These are phyloP conservation scores for Babjeviella inositovora DNA, from an alignment of 805 yeast genomes.

Conservation along the genomic window DNA sequence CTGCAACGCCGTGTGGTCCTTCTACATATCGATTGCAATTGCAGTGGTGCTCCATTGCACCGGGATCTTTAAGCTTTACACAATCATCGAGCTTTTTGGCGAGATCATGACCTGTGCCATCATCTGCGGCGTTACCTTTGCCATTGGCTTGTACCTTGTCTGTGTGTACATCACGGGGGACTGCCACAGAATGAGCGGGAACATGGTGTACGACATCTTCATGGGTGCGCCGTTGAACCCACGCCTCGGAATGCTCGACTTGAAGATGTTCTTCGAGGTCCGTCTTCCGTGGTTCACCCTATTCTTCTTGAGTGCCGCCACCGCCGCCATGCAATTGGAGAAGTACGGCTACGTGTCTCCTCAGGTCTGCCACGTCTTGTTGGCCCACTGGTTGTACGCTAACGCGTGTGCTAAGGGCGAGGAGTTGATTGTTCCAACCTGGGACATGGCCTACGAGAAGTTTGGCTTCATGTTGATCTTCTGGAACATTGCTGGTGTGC, in stretches of 20 bases:
- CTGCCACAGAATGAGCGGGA: constrained; percentile 86
- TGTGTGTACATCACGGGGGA: constrained; percentile 53
- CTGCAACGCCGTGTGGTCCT: constrained; percentile 83
- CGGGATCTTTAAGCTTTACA: constrained; percentile 58
- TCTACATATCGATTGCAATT: constrained; percentile 51
- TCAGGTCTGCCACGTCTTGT: constrained; percentile 54
- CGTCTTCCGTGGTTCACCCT: constrained; percentile 94
- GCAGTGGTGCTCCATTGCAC: constrained; percentile 54
- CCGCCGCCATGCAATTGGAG: constrained; percentile 69
- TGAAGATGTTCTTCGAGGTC: constrained; percentile 96
- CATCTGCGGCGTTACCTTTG: constrained; percentile 52
- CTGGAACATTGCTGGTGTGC: constrained; percentile 99
- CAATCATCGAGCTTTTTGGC: constrained; percentile 70
- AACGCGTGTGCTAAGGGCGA: constrained; percentile 98
- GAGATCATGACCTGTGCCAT: constrained; percentile 90
- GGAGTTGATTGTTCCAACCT: constrained; percentile 90
- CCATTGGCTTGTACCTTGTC: constrained; percentile 55
- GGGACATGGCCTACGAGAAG: constrained; percentile 99
- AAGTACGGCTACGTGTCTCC: constrained; percentile 65
- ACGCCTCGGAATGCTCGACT: constrained; percentile 79
- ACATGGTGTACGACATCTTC: constrained; percentile 77
- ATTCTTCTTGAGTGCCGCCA: constrained; percentile 59
- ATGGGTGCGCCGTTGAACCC: constrained; percentile 98
- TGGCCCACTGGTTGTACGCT: constrained; percentile 90
- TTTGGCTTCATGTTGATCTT: constrained; percentile 98